phyloP scores from a whole-genome alignment of 257 asterid genomes.

The Solanum corneliomulleri region DNA sequence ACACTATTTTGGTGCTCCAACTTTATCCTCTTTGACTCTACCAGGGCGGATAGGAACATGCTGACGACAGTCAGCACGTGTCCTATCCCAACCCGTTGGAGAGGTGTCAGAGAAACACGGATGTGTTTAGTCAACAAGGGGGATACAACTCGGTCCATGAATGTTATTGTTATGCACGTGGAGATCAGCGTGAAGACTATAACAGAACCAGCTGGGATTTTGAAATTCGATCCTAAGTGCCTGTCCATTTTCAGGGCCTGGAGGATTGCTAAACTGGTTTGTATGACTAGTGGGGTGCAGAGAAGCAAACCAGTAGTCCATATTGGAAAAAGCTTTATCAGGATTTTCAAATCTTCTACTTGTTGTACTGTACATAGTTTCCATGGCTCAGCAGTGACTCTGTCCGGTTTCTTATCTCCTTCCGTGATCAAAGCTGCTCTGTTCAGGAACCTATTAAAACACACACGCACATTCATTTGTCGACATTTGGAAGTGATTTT shows the following conservation, averaged over 20 bases:
- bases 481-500: neutral
- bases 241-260: constrained; percentile 14
- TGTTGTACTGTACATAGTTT: constrained; percentile 6
- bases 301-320: constrained; percentile 10
- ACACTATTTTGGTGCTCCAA: neutral
- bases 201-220: constrained; percentile 10
- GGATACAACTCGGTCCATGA: neutral
- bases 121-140: neutral
- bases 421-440: constrained; percentile 3
- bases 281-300: constrained; percentile 6
- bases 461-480: neutral
- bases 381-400: constrained; percentile 2
- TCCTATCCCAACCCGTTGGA: constrained; percentile 11
- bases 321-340: constrained; percentile 4
- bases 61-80: constrained; percentile 2
- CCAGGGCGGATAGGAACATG: constrained; percentile 5
- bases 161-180: neutral
- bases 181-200: constrained; percentile 1
- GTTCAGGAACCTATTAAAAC: constrained; percentile 7
- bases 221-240: neutral
- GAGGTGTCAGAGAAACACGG: neutral
- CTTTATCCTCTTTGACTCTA: constrained; percentile 2
- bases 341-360: constrained; percentile 12
- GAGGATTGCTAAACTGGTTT: constrained; percentile 1
- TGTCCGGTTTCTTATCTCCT: neutral